Percentiles rank a stretch among this genome's conserved stretches.
These are phyloP conservation scores for Corynespora cassiicola DNA, from an alignment of 2,329 filamentous ascomycete species.

Conservation along the genomic window DNA sequence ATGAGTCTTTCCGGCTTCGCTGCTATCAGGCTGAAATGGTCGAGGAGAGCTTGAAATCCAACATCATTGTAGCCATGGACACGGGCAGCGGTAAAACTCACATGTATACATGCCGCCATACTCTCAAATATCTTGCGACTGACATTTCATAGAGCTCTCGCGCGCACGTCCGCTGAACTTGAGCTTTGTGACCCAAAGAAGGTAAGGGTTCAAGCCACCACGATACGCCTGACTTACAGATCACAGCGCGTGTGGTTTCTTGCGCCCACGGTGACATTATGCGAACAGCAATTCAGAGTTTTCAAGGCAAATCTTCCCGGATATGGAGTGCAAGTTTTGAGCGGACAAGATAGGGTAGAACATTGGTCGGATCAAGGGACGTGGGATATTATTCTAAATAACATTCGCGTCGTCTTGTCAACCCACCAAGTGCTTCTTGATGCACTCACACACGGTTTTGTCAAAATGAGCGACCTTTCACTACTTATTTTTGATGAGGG, in stretches of 20 bases:
- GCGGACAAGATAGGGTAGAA: constrained; percentile 72
- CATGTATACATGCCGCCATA: constrained; percentile 33
- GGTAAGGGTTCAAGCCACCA: constrained; percentile 26
- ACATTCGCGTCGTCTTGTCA: constrained; percentile 75
- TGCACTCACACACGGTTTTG: constrained; percentile 76
- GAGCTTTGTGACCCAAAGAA: constrained; percentile 45
- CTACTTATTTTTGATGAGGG: constrained; percentile 87
- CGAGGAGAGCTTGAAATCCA: constrained; percentile 49
- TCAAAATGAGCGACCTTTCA: constrained; percentile 67
- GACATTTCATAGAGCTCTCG: constrained; percentile 44
- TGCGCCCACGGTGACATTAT: constrained; percentile 53
- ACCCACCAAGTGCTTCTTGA: constrained; percentile 79
- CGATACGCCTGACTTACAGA: constrained; percentile 5
- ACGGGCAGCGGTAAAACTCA: constrained; percentile 59
- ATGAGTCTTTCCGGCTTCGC: constrained; percentile 41
- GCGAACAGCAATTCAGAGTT: constrained; percentile 50
- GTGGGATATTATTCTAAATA: constrained; percentile 72
- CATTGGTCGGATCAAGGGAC: constrained; percentile 71
- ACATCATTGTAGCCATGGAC: constrained; percentile 58
- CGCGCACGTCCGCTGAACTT: constrained; percentile 51
- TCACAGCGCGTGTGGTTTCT: constrained; percentile 54
- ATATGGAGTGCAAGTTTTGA: constrained; percentile 67
- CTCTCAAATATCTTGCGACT: constrained; percentile 7
- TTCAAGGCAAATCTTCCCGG: constrained; percentile 48
- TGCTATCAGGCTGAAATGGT: constrained; percentile 59